Evolutionary conservation across 2,329 filamentous ascomycete genomes (phyloP).

Genomic region (Pseudogymnoascus sp.): DNA sequence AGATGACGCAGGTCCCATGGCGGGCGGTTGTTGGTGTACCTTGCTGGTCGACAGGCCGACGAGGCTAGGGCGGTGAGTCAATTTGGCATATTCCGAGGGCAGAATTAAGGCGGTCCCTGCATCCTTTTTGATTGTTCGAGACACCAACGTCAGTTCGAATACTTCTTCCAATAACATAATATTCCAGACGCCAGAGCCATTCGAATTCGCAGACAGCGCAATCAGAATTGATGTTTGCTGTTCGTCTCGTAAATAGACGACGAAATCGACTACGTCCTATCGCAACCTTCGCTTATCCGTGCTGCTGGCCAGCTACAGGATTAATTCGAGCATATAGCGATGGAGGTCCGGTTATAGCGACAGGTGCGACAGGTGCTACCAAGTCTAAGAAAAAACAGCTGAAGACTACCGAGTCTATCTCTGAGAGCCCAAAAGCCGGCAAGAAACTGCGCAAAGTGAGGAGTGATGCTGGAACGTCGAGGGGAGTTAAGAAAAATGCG

Average conservation of each 20-base stretch:
- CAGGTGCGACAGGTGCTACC: neutral
- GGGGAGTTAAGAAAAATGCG: neutral
- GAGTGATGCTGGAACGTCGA: neutral
- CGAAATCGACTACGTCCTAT: constrained; percentile 2
- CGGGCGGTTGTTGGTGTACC: neutral
- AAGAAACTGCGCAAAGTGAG: neutral
- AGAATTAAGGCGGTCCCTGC: constrained; percentile 3
- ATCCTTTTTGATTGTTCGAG: constrained; percentile 1
- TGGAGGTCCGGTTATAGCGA: constrained; percentile 2
- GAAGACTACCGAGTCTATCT: neutral
- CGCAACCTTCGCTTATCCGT: neutral
- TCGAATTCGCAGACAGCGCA: constrained; percentile 2
- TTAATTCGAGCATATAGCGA: neutral
- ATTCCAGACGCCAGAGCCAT: neutral
- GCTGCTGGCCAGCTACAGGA: neutral
- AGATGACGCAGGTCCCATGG: neutral
- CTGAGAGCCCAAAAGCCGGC: neutral
- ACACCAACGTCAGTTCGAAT: neutral
- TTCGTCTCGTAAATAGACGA: neutral
- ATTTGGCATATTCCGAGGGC: neutral
- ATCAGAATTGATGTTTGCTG: constrained; percentile 4
- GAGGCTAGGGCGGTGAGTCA: constrained; percentile 8
- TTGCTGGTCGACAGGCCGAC: constrained; percentile 7
- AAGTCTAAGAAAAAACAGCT: neutral
- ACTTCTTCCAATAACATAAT: neutral